Conservation (phyloP, 371 early-diverging fungal species). For the Mucor irregularis region DNA sequence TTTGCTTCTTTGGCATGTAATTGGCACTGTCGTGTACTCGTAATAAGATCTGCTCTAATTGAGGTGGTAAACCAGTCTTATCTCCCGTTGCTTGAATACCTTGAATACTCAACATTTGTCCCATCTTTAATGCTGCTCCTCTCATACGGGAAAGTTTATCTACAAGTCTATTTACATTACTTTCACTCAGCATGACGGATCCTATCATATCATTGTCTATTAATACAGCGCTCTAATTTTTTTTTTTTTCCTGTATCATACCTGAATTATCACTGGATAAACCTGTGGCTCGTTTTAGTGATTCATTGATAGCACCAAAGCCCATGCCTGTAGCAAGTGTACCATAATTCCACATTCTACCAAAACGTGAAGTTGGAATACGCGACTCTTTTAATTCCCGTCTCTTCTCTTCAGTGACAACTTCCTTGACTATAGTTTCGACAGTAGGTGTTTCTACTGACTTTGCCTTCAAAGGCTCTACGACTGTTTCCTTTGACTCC, state of each 20-base stretch:
- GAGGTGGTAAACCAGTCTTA: constrained; percentile 67
- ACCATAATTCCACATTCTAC: constrained; percentile 71
- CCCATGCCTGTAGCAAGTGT: constrained; percentile 76
- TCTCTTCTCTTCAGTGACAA: neutral
- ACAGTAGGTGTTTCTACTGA: neutral
- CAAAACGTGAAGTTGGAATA: constrained; percentile 66
- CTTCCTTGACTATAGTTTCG: neutral
- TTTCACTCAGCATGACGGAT: constrained; percentile 69
- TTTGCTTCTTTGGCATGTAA: constrained; percentile 90
- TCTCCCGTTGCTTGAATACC: constrained; percentile 53
- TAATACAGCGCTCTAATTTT: no score
- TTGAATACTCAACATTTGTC: constrained; percentile 97
- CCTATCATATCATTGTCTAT: constrained; percentile 5
- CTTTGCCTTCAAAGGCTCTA: no score
- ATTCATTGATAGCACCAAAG: constrained; percentile 73
- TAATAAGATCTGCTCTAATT: constrained; percentile 80
- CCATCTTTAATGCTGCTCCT: constrained; percentile 96
- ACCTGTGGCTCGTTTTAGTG: constrained; percentile 66
- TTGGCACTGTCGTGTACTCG: constrained; percentile 94
- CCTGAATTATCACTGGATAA: constrained; percentile 43
- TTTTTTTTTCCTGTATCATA: no score
- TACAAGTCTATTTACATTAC: constrained; percentile 88
- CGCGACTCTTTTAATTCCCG: constrained; percentile 53
- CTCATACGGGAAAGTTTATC: constrained; percentile 90
- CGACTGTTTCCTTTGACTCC: no score